phyloP scores from a whole-genome alignment of 257 asterid species.

The Nicotiana knightiana region DNA sequence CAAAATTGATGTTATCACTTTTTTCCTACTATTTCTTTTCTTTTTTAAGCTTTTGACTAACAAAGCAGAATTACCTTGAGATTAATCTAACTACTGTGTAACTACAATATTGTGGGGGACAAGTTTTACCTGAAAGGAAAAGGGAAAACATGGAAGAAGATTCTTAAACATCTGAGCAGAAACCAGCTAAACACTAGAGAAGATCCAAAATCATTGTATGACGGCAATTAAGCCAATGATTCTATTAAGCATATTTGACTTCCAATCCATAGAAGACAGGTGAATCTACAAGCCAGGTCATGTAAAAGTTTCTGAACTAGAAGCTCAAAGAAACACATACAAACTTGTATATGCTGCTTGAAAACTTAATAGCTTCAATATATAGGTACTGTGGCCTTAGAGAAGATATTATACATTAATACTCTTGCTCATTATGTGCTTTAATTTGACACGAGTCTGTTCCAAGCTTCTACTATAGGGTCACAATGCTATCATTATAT shows the following conservation, averaged over 20 bases:
- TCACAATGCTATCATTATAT: neutral
- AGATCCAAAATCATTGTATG: neutral
- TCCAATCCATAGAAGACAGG: neutral
- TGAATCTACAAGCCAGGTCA: neutral
- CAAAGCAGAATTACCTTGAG: neutral
- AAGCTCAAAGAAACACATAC: neutral
- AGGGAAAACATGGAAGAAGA: neutral
- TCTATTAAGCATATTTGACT: neutral
- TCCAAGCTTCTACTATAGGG: neutral
- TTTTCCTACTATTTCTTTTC: neutral
- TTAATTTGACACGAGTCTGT: neutral
- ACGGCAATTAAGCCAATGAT: neutral
- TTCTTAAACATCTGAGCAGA: neutral
- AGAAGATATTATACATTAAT: neutral
- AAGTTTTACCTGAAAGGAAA: neutral
- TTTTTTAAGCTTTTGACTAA: neutral
- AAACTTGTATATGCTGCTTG: neutral
- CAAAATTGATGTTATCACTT: neutral
- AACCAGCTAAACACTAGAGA: neutral
- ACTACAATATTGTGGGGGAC: neutral
- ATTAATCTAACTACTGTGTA: neutral
- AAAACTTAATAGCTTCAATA: neutral
- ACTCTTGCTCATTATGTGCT: neutral
- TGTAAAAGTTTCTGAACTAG: neutral
- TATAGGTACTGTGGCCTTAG: neutral